These are phyloP conservation scores for Termitomyces sp. DNA, from an alignment of 768 basidiomycete species.

Conservation along the genomic window DNA sequence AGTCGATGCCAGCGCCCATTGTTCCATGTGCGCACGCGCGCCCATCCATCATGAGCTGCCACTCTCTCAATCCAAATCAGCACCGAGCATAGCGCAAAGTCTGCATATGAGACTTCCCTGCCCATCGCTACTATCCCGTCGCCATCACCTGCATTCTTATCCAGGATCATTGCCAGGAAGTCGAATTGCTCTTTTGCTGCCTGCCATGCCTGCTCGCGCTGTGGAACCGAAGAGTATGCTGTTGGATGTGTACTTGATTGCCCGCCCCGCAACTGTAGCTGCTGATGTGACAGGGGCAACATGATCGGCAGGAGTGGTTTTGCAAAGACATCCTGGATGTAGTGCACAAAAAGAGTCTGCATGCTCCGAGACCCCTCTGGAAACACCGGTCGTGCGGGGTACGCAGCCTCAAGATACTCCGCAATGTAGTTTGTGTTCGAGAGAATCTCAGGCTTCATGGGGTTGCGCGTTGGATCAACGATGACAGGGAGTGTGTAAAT, in stretches of 20 bases:
- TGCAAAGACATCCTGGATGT: constrained; percentile 59
- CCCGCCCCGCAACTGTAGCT: constrained; percentile 52
- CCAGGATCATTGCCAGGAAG: constrained; percentile 57
- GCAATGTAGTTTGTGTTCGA: constrained; percentile 60
- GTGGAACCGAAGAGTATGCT: constrained; percentile 28
- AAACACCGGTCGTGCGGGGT: constrained; percentile 66
- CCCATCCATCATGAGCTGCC: constrained; percentile 72
- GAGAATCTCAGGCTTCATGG: constrained; percentile 43
- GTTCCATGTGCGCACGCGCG: constrained; percentile 63
- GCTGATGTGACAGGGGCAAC: constrained; percentile 62
- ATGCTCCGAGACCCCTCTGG: constrained; percentile 67
- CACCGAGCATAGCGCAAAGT: constrained; percentile 69
- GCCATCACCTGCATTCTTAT: constrained; percentile 61
- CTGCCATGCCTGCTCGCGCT: constrained; percentile 61
- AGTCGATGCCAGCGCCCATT: constrained; percentile 62
- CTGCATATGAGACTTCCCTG: constrained; percentile 62
- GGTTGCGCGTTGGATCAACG: constrained; percentile 48
- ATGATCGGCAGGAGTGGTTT: constrained; percentile 67
- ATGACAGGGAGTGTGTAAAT: constrained; percentile 70
- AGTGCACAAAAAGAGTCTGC: constrained; percentile 66
- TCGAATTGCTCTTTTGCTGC: constrained; percentile 64
- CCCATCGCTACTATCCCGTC: constrained; percentile 65
- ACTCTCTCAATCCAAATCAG: constrained; percentile 73
- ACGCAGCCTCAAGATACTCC: constrained; percentile 65
- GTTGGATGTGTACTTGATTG: constrained; percentile 28